Base-by-base conservation (phyloP, 2,329 filamentous ascomycete species). In the Apiospora pterosperma region DNA sequence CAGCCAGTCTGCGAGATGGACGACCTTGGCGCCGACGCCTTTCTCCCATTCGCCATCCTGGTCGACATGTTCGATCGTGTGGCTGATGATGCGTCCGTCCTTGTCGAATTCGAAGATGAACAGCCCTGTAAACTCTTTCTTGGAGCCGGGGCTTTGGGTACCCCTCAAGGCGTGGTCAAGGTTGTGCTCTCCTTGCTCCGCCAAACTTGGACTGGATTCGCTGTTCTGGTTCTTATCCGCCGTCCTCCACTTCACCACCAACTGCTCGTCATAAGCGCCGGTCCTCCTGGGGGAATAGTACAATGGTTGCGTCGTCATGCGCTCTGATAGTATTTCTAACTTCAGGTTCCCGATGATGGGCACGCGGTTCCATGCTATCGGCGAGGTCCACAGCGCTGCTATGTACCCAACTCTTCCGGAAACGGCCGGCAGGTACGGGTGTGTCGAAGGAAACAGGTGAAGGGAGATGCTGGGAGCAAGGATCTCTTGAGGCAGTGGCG, bases 91-190 rank as follows among this genome's bases (percentile, higher is more conserved):
- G 68, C 93, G 85, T 1, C 96, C 96, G 71, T 97, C 86, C 59
- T 88, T 84, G 74, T 98, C 96, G 75, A 99, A 99, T 69, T 97
- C 92, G 76, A 99, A 99, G 65, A 97, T 90, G 78, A 98, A 99
- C 12, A 98, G 78, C 0, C 96, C 96, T 1, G 89, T 92, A 71
- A 98, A 98, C 73, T 94, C 91, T 72, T 92, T 90, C 66, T 86
- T 86, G 61, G 87, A 85, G 64, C 87, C 85, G 69, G 83, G 77
- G 21, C 85, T 81, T 61, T 86, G 71, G 6, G 73, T 74, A 25
- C 79, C 78, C 25, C 77, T 66, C 6, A 78, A 71, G 31, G 72
- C 72, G 21, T 69, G 66, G 64, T 77, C 73, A 21, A 78, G 64
- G 79, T 79, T 79, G 65, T 71, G 72, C 62, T 72, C 73, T 25